A percentile compares a stretch with the other conserved stretches of the same genome.
Conservation (phyloP, 805 yeast genomes). For the Candida andamanensis region DNA sequence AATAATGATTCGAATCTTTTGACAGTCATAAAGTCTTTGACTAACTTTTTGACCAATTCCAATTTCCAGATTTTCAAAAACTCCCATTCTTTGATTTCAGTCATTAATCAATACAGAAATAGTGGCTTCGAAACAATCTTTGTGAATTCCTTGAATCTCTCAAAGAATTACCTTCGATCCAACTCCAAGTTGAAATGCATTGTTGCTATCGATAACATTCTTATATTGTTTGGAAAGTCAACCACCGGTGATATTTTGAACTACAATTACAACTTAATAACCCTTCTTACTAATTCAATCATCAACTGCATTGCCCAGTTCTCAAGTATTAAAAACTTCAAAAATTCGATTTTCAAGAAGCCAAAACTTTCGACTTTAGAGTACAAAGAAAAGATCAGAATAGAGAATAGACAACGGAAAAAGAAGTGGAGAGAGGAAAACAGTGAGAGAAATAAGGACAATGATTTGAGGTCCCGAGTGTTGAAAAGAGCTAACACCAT, state of each 20-base stretch:
- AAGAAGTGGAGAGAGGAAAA: slow-evolving; percentile 82
- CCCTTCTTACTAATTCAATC: slow-evolving; percentile 15
- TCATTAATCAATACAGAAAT: slow-evolving; percentile 10
- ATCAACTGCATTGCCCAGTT: slow-evolving; percentile 21
- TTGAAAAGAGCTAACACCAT: slow-evolving; percentile 62
- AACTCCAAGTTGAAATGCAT: slow-evolving; percentile 8
- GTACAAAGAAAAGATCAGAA: slow-evolving; percentile 51
- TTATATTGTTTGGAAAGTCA: slow-evolving; percentile 10
- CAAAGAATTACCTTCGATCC: slow-evolving; percentile 10
- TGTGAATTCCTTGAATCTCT: slow-evolving; percentile 9
- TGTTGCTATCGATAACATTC: slow-evolving; percentile 11
- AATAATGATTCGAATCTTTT: slow-evolving; percentile 7
- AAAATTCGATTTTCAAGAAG: slow-evolving; percentile 15
- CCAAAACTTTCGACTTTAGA: slow-evolving; percentile 29
- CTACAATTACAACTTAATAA: slow-evolving; percentile 10
- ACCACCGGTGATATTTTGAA: slow-evolving; percentile 6
- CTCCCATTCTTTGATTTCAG: slow-evolving; percentile 11
- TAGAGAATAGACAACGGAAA: slow-evolving; percentile 72
- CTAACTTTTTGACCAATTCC: slow-evolving; percentile 11
- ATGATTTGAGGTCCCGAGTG: slow-evolving; percentile 77
- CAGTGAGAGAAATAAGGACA: slow-evolving; percentile 76
- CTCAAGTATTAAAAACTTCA: slow-evolving; percentile 15
- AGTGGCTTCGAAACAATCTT: slow-evolving; percentile 8
- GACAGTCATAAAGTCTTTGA: slow-evolving; percentile 10
- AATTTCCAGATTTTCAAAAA: slow-evolving; percentile 13